Evolutionary conservation across 176 grass and related monocot genomes (phyloP), one percentile per base, ranked within the genome.

Genomic region (Lolium rigidum): DNA sequence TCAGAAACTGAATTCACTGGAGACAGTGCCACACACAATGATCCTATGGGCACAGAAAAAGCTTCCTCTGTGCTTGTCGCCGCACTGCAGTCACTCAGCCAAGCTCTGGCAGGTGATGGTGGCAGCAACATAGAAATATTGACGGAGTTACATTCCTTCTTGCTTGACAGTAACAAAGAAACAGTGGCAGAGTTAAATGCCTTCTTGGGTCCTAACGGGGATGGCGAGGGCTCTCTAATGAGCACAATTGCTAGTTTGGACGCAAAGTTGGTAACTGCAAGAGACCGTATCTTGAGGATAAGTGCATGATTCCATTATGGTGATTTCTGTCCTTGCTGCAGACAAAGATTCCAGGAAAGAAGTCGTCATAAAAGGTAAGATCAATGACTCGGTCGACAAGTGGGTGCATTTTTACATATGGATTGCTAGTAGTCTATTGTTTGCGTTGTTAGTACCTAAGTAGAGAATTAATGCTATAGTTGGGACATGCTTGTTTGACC

Each of bases 281-380:
- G 63, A 31, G 63, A 66, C 15, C 14, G 63, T 66, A 66, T 66
- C 63, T 66, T 66, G 63, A 66, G 63, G 63, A 35, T 68, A 68
- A 66, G 25, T 31, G 62, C 62, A 66, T 66, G 26, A 64, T 18
- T 58, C 55, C 50, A 52, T 52, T 0, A 20, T 86, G 28, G 46
- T 81, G 0, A 39, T 59, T 60, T 74, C 9, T 92, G 20, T 35
- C 0, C 14, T 65, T 77, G 50, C 75, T 84, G 88, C 91, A 95
- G 95, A 89, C 63, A 74, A 98, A 94, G 78, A 76, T 84, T 84
- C 88, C 95, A 92, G 95, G 79, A 93, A 83, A 82, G 95, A 66
- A 10, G 93, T 93, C 20, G 81, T 92, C 47, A 57, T 95, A 9
- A 59, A 92, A 75, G 91, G 93, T 7, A 92, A 92, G 88, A n/a